These are phyloP conservation scores for Dactylellina cionopaga DNA, from an alignment of 2,329 filamentous ascomycete genomes.

Conservation along the genomic window DNA sequence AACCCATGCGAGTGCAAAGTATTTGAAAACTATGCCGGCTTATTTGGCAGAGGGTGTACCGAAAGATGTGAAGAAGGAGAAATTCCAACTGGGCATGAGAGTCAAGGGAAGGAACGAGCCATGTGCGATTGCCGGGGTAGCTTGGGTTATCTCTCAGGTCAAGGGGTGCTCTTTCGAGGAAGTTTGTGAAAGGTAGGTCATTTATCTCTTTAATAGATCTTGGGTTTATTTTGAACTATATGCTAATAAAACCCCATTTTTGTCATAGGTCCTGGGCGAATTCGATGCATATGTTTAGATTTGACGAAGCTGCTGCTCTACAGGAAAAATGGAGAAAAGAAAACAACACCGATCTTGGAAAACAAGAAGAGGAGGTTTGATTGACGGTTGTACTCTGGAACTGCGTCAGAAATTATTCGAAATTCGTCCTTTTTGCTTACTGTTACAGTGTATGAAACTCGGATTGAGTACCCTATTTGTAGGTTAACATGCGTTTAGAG, in stretches of 20 bases:
- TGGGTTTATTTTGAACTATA: not conserved
- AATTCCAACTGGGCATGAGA: conserved; percentile 86
- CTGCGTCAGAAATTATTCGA: not conserved
- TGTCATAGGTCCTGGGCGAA: conserved; percentile 76
- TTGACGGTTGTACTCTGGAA: not conserved
- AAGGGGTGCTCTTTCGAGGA: conserved; percentile 82
- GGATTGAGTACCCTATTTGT: too few relatives aligned
- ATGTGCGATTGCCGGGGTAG: conserved; percentile 84
- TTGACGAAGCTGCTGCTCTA: conserved; percentile 65
- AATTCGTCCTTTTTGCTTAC: not conserved
- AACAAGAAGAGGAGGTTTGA: not conserved
- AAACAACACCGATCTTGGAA: not conserved
- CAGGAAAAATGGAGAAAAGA: conserved; percentile 28
- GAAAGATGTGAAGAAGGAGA: conserved; percentile 94
- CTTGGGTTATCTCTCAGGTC: conserved; percentile 85
- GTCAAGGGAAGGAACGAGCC: conserved; percentile 96
- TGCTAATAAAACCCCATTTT: not conserved
- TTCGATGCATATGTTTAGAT: conserved; percentile 79
- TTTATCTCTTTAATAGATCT: not conserved
- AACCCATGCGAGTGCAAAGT: conserved; percentile 80
- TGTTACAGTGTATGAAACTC: too few relatives aligned
- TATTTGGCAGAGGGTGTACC: conserved; percentile 74
- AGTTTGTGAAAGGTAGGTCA: conserved; percentile 78
- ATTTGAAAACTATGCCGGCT: conserved; percentile 70
- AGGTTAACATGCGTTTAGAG: too few relatives aligned